Base-by-base conservation (phyloP, 2,329 filamentous ascomycete genomes). In the Neopestalotiopsis sp. region DNA sequence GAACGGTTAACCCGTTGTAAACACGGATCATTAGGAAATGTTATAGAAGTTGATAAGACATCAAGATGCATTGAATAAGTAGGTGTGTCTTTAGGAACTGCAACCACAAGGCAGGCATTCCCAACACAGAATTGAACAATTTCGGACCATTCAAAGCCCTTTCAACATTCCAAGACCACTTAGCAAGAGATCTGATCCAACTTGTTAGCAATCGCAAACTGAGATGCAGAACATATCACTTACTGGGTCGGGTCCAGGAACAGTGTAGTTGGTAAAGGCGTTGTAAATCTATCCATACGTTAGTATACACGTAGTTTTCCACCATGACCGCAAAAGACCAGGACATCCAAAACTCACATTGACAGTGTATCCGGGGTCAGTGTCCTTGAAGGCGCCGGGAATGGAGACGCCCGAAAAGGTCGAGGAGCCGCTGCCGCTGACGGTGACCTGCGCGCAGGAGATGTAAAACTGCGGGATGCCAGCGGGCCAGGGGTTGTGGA, bases 401-500 rank as follows among this genome's bases (percentile, higher is more conserved):
- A 83, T 81, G 65, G 68, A 69, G 20, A 76, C 77, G 1, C 78
- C 80, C 40, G 75, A 71, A 1, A 74, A 70, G 28, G 71, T 76
- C 64, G 73, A 73, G 68, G 74, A 78, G 40, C 78, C 76, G 56
- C 82, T 82, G 38, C 83, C 83, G 1, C 78, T 78, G n/a, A 86
- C 80, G 58, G 79, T 81, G 71, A 85, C 75, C 70, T 86, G 84
- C 0, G 81, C 84, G 72, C 84, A 87, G 66, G 79, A 81, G 63
- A 81, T 76, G 71, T 86, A 85, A 73, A 88, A 84, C 75, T 83
- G 81, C 17, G 83, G 82, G 66, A 81, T 82, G 17, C 79, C 78
- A 4, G 82, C 81, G 1, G 82, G 82, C 69, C 73, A 80, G 2
- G 84, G 84, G 71, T 86, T 84, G 81, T 91, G 89, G 65, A 91